Base-by-base conservation (phyloP, 169 alveolate species). In the Plasmodium malariae region DNA sequence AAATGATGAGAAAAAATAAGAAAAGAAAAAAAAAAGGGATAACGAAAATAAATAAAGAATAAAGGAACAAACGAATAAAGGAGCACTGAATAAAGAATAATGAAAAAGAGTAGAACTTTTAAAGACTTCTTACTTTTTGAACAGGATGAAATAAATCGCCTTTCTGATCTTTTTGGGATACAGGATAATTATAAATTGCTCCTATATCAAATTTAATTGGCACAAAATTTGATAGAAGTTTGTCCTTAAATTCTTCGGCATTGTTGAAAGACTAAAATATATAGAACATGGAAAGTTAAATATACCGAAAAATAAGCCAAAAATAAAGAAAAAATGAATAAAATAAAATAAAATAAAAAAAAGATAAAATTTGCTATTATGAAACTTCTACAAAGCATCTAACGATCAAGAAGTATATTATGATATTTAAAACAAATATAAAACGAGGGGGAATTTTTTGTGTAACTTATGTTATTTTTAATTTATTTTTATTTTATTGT, bases 171-270 rank as follows among this genome's bases (percentile, higher is more conserved):
- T 92, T 96, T 40, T 93, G 94, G 60, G 96, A 86, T 49, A 94
- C 96, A 71, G 94, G 98, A 94, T 54, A 95, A 86, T 70, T 94
- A 93, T 96, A 98, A 43, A 98, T 96, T 19, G 99, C 99, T 0
- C 99, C 99, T 80, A 97, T 95, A 96, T 96, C 98, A 48, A 95
- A 95, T 93, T 96, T 97, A 74, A 76, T 76, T 32, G 88, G 88
- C 5, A 62, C 74, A 1, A 76, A 45, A 37, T 76, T 48, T 26
- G 88, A 76, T 9, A 76, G 55, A 5, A 76, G 48, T 54, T 76
- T 76, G 21, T 62, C 65, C 32, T 76, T 76, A 67, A 76, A 76
- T 76, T 76, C 88, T 32, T 76, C 74, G 32, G 88, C 54, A 54
- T 45, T 76, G 70, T 60, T 76, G 30, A 76, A 76, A 19, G 88